Percentiles rank a stretch among this genome's conserved stretches.
These are phyloP conservation scores for Cnidoscolus chayamansa DNA, from an alignment of 441 rosid genomes.

Conservation along the genomic window DNA sequence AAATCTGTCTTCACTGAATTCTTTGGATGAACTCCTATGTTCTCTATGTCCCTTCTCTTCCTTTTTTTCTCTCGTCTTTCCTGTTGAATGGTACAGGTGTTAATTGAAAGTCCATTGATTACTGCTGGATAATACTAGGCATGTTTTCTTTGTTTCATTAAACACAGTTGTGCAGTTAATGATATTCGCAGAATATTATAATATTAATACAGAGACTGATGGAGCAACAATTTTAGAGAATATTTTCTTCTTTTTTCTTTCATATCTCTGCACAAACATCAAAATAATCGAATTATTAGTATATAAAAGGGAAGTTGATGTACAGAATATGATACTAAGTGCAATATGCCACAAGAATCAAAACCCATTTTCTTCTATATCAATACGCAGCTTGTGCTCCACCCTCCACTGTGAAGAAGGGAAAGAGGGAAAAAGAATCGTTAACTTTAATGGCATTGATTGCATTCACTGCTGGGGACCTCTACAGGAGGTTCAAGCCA, in stretches of 20 bases:
- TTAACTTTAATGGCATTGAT: constrained; percentile 16
- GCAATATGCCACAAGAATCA: constrained; percentile 26
- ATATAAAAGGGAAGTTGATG: not conserved
- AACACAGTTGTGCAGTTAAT: not conserved
- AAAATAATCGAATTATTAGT: no score
- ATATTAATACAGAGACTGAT: not conserved
- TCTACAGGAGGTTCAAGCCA: constrained; percentile 42
- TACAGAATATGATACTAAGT: constrained; percentile 37
- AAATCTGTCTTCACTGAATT: no score
- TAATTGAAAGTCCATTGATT: no score
- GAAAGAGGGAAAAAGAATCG: not conserved
- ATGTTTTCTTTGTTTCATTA: no score
- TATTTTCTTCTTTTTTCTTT: constrained; percentile 3
- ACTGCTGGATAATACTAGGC: no score
- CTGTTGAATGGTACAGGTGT: no score
- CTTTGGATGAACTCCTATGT: no score
- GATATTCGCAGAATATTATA: not conserved
- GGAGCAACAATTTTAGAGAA: constrained; percentile 12
- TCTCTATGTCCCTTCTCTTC: no score
- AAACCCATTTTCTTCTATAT: constrained; percentile 9
- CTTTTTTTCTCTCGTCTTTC: no score
- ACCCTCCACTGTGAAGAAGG: not conserved
- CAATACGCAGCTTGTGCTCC: constrained; percentile 3
- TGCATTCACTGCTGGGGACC: not conserved
- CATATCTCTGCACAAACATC: not conserved